Conservation (phyloP, 768 basidiomycete genomes). For the Melanogaster broomeanus region DNA sequence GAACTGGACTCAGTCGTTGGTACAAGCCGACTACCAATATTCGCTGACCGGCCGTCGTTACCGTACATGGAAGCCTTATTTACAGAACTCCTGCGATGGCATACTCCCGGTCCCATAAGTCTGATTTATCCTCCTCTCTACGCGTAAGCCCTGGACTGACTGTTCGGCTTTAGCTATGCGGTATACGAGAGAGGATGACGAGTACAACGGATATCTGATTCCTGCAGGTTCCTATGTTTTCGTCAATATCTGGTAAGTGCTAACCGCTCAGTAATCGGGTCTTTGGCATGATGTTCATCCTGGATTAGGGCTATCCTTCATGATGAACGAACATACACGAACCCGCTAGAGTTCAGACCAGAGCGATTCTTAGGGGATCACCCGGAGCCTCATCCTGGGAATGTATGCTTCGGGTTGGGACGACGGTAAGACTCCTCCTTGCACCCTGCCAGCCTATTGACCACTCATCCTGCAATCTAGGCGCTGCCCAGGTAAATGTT, state of each 20-base stretch:
- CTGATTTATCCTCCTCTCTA: not conserved
- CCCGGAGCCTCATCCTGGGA: constrained; percentile 14
- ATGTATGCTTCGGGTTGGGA: constrained; percentile 18
- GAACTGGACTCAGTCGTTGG: constrained; percentile 31
- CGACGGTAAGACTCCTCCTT: constrained; percentile 5
- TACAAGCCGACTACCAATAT: constrained; percentile 18
- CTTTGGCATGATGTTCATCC: not conserved
- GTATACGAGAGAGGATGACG: constrained; percentile 8
- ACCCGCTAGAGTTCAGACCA: constrained; percentile 21
- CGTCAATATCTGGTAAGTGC: constrained; percentile 18
- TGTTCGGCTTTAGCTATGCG: constrained; percentile 4
- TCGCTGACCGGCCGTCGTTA: constrained; percentile 22
- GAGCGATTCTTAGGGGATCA: constrained; percentile 23
- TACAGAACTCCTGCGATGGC: constrained; percentile 26
- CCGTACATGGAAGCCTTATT: constrained; percentile 30
- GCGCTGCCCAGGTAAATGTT: constrained; percentile 12
- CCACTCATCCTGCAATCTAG: not conserved
- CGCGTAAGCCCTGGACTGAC: not conserved
- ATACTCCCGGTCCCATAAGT: constrained; percentile 15
- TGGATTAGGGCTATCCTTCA: constrained; percentile 17
- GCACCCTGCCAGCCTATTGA: not conserved
- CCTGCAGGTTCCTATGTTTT: constrained; percentile 16
- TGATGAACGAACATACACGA: constrained; percentile 15
- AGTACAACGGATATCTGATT: constrained; percentile 22
- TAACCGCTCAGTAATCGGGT: not conserved